phyloP scores from a whole-genome alignment of 1,139 yeast genomes.

The Hemisphaericaspora xylofermentans region DNA sequence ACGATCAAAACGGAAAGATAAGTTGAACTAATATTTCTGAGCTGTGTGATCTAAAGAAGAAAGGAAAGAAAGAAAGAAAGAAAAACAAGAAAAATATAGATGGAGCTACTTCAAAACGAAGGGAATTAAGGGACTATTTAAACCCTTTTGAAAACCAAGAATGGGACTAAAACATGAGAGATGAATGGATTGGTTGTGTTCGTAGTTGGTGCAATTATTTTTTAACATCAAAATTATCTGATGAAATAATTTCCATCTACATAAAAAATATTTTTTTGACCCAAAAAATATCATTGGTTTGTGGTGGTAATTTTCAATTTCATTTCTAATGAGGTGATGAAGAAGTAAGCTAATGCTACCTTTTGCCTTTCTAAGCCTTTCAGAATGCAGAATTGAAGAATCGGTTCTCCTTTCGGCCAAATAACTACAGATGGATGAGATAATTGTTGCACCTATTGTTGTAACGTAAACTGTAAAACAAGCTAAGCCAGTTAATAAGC shows the following conservation, averaged over 20 bases:
- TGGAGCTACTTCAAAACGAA: not conserved
- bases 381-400: too few relatives aligned
- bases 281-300: too few relatives aligned
- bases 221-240: not conserved
- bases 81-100: not conserved
- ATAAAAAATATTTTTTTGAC: too few relatives aligned
- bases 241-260: not conserved
- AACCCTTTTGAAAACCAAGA: not conserved
- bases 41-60: not conserved
- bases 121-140: not conserved
- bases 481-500: not conserved
- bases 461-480: too few relatives aligned
- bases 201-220: not conserved
- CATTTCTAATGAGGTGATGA: too few relatives aligned
- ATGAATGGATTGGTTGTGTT: not conserved
- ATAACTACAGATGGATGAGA: too few relatives aligned
- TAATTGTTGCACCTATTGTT: too few relatives aligned
- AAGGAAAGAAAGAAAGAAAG: not conserved
- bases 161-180: too few relatives aligned
- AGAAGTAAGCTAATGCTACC: too few relatives aligned
- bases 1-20: not conserved
- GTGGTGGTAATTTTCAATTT: too few relatives aligned
- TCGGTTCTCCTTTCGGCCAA: too few relatives aligned
- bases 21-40: not conserved
- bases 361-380: too few relatives aligned